Conservation (phyloP, 441 rosid species). For the Heliophila coronopifolia region DNA sequence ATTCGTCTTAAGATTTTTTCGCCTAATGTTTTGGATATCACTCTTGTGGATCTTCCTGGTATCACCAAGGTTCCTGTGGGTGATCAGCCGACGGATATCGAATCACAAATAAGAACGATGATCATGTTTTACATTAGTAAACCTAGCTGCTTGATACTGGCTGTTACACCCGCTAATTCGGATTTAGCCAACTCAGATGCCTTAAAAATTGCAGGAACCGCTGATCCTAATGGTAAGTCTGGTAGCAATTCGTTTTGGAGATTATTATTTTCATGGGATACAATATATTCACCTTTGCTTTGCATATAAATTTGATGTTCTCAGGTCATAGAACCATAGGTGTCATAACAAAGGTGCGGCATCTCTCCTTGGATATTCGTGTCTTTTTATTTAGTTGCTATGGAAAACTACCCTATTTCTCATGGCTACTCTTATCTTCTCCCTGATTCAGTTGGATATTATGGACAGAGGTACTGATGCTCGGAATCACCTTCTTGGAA, state of each 20-base stretch:
- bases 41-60: constrained; percentile 72
- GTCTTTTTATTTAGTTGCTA: background rate
- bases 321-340: constrained; percentile 63
- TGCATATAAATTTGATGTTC: constrained; percentile 1
- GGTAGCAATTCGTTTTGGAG: background rate
- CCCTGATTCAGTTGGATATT: constrained; percentile 50
- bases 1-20: constrained; percentile 56
- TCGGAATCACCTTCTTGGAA: constrained; percentile 52
- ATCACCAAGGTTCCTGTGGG: constrained; percentile 77
- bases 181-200: constrained; percentile 86
- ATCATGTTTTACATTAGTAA: constrained; percentile 41
- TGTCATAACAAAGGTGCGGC: constrained; percentile 55
- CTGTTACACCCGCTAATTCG: constrained; percentile 70
- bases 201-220: constrained; percentile 58
- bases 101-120: constrained; percentile 51
- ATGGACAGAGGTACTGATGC: constrained; percentile 72
- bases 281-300: background rate
- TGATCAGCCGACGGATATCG: constrained; percentile 64
- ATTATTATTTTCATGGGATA: background rate
- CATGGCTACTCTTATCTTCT: background rate
- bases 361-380: background rate
- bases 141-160: constrained; percentile 57
- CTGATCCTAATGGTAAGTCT: constrained; percentile 53
- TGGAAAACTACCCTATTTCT: too few species aligned
- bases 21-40: constrained; percentile 59